phyloP scores from a whole-genome alignment of 2,329 filamentous ascomycete species.

The Aspergillus ustus region DNA sequence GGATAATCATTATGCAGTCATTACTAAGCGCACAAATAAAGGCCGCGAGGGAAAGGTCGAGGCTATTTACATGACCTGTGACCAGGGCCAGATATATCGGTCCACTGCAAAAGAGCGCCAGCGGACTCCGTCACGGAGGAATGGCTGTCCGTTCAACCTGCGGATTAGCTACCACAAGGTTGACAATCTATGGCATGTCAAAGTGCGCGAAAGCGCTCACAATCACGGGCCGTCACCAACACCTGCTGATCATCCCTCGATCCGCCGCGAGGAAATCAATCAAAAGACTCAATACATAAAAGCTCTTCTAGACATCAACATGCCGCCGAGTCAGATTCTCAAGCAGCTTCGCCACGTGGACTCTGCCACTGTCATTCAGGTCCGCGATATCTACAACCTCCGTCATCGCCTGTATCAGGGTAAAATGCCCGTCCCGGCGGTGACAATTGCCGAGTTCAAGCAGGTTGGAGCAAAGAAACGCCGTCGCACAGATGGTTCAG shows the following conservation, averaged over 20 bases:
- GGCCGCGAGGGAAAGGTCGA: slow-evolving; percentile 16
- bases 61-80: slow-evolving; percentile 20
- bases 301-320: slow-evolving; percentile 18
- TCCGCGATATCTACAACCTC: slow-evolving; percentile 18
- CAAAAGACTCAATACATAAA: slow-evolving; percentile 19
- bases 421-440: slow-evolving; percentile 11
- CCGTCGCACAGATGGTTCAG: not conserved
- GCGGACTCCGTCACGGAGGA: slow-evolving; percentile 12
- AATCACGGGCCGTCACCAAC: slow-evolving; percentile 16
- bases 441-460: slow-evolving; percentile 6
- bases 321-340: slow-evolving; percentile 18
- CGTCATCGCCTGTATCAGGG: slow-evolving; percentile 18
- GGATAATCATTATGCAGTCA: slow-evolving; percentile 15
- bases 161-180: slow-evolving; percentile 18
- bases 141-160: slow-evolving; percentile 18
- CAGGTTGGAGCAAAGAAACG: slow-evolving; percentile 4
- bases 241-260: slow-evolving; percentile 14
- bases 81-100: slow-evolving; percentile 16
- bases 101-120: slow-evolving; percentile 16
- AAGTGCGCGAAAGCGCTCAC: slow-evolving; percentile 12
- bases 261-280: slow-evolving; percentile 16
- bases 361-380: slow-evolving; percentile 16
- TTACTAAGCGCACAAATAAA: slow-evolving; percentile 20
- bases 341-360: slow-evolving; percentile 19
- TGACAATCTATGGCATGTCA: slow-evolving; percentile 16